Evolutionary conservation across 1,284 basidiomycete species (phyloP).

Genomic region (Peniophora sp.): DNA sequence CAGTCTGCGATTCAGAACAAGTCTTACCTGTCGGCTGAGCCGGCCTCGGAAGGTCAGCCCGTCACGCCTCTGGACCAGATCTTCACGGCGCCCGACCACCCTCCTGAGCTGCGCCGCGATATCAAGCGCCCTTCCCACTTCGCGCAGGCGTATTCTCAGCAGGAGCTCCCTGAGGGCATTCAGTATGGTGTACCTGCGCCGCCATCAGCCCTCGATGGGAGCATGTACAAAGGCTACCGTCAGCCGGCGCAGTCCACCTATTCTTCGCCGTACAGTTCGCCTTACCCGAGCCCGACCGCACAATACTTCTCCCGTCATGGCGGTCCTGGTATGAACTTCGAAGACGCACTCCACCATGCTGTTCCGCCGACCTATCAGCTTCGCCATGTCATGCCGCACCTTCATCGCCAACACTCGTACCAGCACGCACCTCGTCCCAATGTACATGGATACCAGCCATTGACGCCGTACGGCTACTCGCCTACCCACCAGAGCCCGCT

Average conservation of each 20-base stretch:
- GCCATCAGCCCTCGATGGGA: neutral
- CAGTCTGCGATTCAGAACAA: constrained; percentile 2
- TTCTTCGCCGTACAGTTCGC: neutral
- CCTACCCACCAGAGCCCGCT: neutral
- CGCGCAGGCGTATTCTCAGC: constrained; percentile 2
- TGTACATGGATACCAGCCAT: neutral
- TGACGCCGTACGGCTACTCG: neutral
- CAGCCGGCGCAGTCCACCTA: neutral
- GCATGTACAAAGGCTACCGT: constrained; percentile 1
- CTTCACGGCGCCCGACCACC: constrained; percentile 16
- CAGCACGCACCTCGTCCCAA: neutral
- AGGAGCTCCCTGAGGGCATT: constrained; percentile 2
- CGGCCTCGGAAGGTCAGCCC: constrained; percentile 7
- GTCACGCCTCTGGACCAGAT: constrained; percentile 25
- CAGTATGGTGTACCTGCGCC: too few relatives aligned
- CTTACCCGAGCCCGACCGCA: neutral
- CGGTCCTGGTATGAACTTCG: neutral
- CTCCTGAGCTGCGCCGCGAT: constrained; percentile 16
- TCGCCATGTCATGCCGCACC: neutral
- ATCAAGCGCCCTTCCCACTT: constrained; percentile 6
- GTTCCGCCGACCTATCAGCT: neutral
- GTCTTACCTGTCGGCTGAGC: neutral
- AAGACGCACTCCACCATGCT: neutral
- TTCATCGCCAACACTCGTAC: neutral
- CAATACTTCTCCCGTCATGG: neutral